Conservation (phyloP, 768 basidiomycete genomes). For the Asterophora parasitica region DNA sequence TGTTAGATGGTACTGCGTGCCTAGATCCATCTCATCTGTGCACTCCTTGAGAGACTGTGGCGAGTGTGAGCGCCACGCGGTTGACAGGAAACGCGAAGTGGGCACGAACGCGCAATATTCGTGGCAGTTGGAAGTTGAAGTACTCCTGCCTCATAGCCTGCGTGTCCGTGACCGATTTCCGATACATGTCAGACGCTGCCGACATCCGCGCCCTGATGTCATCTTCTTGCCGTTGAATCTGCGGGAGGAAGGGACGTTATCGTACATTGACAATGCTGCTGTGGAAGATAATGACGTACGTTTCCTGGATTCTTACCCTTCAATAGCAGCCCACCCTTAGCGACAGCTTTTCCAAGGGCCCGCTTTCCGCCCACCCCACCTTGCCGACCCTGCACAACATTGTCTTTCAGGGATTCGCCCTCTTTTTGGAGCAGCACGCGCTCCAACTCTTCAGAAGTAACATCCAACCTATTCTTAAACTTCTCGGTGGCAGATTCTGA, state of each 20-base stretch:
- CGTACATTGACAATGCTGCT: neutral
- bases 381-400: conserved; percentile 57
- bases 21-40: conserved; percentile 92
- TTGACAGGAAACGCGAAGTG: neutral
- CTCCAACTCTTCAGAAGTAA: conserved; percentile 91
- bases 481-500: conserved; percentile 86
- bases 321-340: conserved; percentile 82
- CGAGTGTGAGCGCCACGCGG: conserved; percentile 3
- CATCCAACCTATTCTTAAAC: conserved; percentile 79
- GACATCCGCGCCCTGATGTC: conserved; percentile 87
- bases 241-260: conserved; percentile 9
- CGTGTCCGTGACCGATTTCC: conserved; percentile 86
- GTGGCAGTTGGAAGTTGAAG: conserved; percentile 94
- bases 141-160: conserved; percentile 94
- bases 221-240: conserved; percentile 93
- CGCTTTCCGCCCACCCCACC: conserved; percentile 69
- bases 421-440: conserved; percentile 91
- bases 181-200: conserved; percentile 78
- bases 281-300: conserved; percentile 34
- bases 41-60: conserved; percentile 85
- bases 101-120: conserved; percentile 77
- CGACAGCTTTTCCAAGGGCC: conserved; percentile 85
- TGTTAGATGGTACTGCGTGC: conserved; percentile 96
- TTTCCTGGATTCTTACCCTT: conserved; percentile 93
- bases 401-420: conserved; percentile 87